Conservation (phyloP, 257 asterid genomes). For the Primulina huaijiensis region DNA sequence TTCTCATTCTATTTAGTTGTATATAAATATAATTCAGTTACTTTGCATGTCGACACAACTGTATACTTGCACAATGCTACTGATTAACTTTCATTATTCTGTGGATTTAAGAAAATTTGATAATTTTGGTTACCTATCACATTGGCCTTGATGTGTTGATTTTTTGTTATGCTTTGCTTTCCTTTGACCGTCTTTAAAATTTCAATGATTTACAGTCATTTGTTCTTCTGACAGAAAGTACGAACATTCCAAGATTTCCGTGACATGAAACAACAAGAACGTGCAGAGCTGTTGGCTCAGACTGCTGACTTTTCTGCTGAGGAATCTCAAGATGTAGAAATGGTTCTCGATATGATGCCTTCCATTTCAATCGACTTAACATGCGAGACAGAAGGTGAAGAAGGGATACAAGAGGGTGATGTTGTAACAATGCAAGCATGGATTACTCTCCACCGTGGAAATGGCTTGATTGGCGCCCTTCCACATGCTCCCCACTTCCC, state of each 20-base stretch:
- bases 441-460: constrained; percentile 74
- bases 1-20: background rate
- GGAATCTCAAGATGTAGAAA: constrained; percentile 83
- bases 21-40: constrained; percentile 4
- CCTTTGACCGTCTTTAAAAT: background rate
- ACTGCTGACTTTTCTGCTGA: constrained; percentile 73
- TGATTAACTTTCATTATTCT: background rate
- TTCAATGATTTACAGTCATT: constrained; percentile 1
- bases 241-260: constrained; percentile 84
- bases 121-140: background rate
- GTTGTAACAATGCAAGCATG: constrained; percentile 93
- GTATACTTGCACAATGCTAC: background rate
- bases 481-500: constrained; percentile 91
- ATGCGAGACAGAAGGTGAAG: constrained; percentile 99
- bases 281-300: constrained; percentile 73
- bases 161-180: constrained; percentile 4
- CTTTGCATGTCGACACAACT: background rate
- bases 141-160: background rate
- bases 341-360: constrained; percentile 93
- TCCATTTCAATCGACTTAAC: constrained; percentile 70
- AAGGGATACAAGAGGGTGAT: constrained; percentile 95
- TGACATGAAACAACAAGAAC: constrained; percentile 73
- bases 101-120: background rate
- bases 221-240: constrained; percentile 57
- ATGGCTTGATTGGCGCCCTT: constrained; percentile 64